Percentiles rank a stretch among this genome's conserved stretches.
Evolutionary conservation across 352 stramenopile genomes (phyloP).

Genomic region (Globisporangium barbulae): DNA sequence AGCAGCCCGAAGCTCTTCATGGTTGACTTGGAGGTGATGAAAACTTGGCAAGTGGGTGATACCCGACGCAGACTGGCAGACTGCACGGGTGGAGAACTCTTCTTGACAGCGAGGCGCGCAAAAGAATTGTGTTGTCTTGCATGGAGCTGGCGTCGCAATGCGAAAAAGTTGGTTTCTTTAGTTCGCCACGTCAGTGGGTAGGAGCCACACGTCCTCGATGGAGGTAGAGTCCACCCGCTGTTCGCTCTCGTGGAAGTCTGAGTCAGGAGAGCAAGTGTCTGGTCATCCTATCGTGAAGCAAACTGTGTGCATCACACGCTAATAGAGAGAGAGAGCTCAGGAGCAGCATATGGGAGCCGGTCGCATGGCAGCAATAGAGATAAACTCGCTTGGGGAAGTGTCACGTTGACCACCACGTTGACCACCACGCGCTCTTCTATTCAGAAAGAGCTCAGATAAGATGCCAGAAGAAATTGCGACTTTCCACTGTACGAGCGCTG

Average conservation of each 20-base stretch:
- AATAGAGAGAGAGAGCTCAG: not conserved
- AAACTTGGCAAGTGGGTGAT: not conserved
- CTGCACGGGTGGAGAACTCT: not conserved
- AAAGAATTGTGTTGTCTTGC: not conserved
- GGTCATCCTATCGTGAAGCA: not conserved
- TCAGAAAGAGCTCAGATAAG: not conserved
- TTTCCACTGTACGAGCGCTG: no score
- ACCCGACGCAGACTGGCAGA: not conserved
- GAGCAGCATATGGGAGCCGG: not conserved
- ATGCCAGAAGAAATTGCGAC: not conserved
- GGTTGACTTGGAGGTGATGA: slow-evolving; percentile 25
- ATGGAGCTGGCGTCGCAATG: no score
- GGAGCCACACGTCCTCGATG: not conserved
- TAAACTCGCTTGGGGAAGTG: no score
- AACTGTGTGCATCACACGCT: not conserved
- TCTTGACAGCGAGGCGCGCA: not conserved
- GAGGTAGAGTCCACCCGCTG: not conserved
- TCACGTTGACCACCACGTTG: not conserved
- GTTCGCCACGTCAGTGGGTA: not conserved
- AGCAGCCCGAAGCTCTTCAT: slow-evolving; percentile 4
- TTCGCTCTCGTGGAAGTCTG: not conserved
- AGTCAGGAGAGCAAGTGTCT: not conserved
- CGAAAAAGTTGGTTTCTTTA: not conserved
- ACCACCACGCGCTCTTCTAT: not conserved
- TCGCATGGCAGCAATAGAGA: not conserved